These are phyloP conservation scores for Hypoxylon rickii DNA, from an alignment of 495 filamentous ascomycete species.

Conservation along the genomic window DNA sequence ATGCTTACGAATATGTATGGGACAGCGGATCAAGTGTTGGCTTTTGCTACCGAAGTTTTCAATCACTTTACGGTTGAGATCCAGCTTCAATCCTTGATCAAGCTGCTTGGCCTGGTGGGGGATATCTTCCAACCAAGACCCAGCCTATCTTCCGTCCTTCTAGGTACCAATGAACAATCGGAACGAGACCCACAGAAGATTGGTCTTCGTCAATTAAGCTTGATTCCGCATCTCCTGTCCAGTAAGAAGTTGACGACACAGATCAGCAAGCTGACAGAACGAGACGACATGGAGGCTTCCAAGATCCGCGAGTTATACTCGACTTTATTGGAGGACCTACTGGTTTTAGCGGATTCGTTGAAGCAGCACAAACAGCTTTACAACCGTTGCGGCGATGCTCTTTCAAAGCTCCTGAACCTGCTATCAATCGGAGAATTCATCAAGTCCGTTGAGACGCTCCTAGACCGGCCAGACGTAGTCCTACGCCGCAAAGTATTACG, in stretches of 20 bases:
- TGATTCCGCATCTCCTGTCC: constrained; percentile 59
- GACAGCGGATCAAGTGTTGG: constrained; percentile 50
- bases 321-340: constrained; percentile 66
- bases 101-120: constrained; percentile 69
- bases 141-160: constrained; percentile 65
- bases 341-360: constrained; percentile 63
- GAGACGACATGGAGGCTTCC: constrained; percentile 61
- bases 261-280: constrained; percentile 53
- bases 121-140: constrained; percentile 76
- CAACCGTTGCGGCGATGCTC: constrained; percentile 66
- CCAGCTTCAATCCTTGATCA: constrained; percentile 71
- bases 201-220: constrained; percentile 63
- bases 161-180: constrained; percentile 66
- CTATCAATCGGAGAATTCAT: constrained; percentile 84
- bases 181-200: constrained; percentile 62
- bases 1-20: constrained; percentile 76
- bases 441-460: constrained; percentile 75
- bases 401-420: constrained; percentile 75
- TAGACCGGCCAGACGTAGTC: constrained; percentile 70
- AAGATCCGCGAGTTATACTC: constrained; percentile 71
- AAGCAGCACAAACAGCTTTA: constrained; percentile 65
- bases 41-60: constrained; percentile 60
- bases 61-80: constrained; percentile 62
- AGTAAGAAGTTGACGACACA: constrained; percentile 53
- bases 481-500: constrained; percentile 79